Evolutionary conservation across 805 yeast species (phyloP).

Genomic region (Ogataea paraovalis): DNA sequence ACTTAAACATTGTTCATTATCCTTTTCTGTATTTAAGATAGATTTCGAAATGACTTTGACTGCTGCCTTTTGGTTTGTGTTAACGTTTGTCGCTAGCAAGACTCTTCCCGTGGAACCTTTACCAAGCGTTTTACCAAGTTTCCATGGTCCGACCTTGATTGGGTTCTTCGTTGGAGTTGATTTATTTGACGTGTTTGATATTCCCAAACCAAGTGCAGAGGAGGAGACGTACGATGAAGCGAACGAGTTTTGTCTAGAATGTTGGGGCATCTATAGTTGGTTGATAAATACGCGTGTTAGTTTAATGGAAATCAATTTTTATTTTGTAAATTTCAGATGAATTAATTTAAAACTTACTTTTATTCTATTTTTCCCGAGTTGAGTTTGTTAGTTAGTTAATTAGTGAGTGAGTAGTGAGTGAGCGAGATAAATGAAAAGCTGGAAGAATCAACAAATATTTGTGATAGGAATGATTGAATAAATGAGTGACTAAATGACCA

Average conservation of each 20-base stretch:
- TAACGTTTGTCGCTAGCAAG: constrained; percentile 80
- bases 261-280: constrained; percentile 31
- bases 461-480: too few species aligned
- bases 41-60: constrained; percentile 94
- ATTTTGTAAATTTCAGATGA: too few species aligned
- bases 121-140: constrained; percentile 89
- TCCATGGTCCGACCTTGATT: constrained; percentile 85
- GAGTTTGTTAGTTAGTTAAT: too few species aligned
- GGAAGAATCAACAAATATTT: too few species aligned
- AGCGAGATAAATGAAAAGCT: too few species aligned
- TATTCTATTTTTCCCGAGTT: too few species aligned
- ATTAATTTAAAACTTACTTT: too few species aligned
- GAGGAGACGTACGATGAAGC: constrained; percentile 51
- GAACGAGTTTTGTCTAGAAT: constrained; percentile 58
- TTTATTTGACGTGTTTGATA: constrained; percentile 15
- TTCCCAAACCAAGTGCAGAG: constrained; percentile 35
- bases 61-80: constrained; percentile 88
- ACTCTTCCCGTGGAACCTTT: constrained; percentile 97
- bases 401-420: too few species aligned
- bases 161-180: constrained; percentile 33
- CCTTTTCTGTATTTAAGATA: constrained; percentile 40
- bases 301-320: too few species aligned
- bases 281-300: background rate
- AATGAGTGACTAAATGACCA: too few species aligned
- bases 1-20: constrained; percentile 41